Base-by-base conservation (phyloP, 148 eudicot species). In the Rhododendron simsii region DNA sequence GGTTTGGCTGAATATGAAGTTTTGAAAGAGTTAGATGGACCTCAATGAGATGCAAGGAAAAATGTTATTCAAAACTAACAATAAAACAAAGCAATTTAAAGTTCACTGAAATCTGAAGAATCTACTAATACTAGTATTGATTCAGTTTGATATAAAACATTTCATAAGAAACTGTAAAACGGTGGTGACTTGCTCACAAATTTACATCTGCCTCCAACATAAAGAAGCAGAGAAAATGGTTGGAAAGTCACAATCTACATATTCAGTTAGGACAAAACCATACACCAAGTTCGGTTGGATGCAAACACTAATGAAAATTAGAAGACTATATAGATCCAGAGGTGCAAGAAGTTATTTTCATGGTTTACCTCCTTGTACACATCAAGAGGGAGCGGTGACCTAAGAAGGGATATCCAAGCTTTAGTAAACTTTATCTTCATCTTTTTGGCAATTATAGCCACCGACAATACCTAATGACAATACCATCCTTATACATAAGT, bases 391-490 rank as follows among this genome's bases (percentile, higher is more conserved):
- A 97, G 95, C 15, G 95, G 90, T 85, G 94, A 86, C 89, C 93
- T 88, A 76, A 97, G 95, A 84, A 97, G 93, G 81, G 98, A 91
- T 89, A 93, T 91, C 99, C 99, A 97, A 78, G 98, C 96, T 89
- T 91, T 93, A 44, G 95, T 90, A 80, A 94, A 95, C 91, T 94
- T 97, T 78, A 81, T 75, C 89, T 90, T 97, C 93, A 95, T 91
- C 92, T 91, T 95, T 90, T 93, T 96, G 26, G 91, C 89, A 81
- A 92, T 80, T 84, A 51, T 84, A 53, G 74, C 65, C 28, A 89
- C 78, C 41, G 95, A 85, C 75, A 89, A 61, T 74, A 84, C 94
- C 99, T 96, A 92, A 85, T 85, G 55, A 85, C 81, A 83, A 20
- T 79, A 47, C 14, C 30, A 75, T 37, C 35, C n/a, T 63, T 18